A percentile compares a stretch with the other conserved stretches of the same genome.
These are phyloP conservation scores for Thraustochytrium sp. DNA, from an alignment of 352 stramenopile species.

Conservation along the genomic window DNA sequence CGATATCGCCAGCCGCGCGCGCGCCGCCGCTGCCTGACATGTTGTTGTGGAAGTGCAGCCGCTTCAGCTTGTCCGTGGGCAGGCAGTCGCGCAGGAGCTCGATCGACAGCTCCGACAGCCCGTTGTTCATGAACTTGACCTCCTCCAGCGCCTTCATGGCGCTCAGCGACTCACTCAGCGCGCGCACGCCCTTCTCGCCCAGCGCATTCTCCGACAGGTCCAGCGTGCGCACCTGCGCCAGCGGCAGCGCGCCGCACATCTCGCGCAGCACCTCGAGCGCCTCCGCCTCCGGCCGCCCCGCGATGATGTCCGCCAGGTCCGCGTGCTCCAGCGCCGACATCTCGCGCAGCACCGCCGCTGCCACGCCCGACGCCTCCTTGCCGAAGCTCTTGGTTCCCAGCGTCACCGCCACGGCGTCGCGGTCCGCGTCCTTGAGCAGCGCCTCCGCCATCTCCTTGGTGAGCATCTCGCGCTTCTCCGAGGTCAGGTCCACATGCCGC, in stretches of 20 bases:
- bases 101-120: slow-evolving; percentile 77
- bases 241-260: slow-evolving; percentile 67
- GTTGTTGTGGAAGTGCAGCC: slow-evolving; percentile 94
- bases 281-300: slow-evolving; percentile 74
- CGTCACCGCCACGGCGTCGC: slow-evolving; percentile 57
- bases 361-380: slow-evolving; percentile 24
- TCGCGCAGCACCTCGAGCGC: slow-evolving; percentile 72
- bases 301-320: slow-evolving; percentile 84
- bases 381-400: slow-evolving; percentile 48
- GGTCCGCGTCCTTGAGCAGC: slow-evolving; percentile 77
- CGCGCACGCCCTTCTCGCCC: slow-evolving; percentile 82
- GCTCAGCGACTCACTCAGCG: slow-evolving; percentile 75
- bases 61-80: slow-evolving; percentile 68
- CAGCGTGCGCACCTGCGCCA: slow-evolving; percentile 70
- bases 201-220: slow-evolving; percentile 91
- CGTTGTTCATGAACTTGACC: slow-evolving; percentile 90
- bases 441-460: slow-evolving; percentile 88
- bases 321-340: slow-evolving; percentile 49
- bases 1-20: slow-evolving; percentile 67
- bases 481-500: slow-evolving; percentile 95
- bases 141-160: slow-evolving; percentile 67
- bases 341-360: slow-evolving; percentile 17
- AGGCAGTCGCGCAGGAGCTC: slow-evolving; percentile 73
- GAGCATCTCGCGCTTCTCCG: slow-evolving; percentile 95
- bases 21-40: slow-evolving; percentile 88